These are phyloP conservation scores for Phytopythium delawarense DNA, from an alignment of 352 stramenopile species.

Conservation along the genomic window DNA sequence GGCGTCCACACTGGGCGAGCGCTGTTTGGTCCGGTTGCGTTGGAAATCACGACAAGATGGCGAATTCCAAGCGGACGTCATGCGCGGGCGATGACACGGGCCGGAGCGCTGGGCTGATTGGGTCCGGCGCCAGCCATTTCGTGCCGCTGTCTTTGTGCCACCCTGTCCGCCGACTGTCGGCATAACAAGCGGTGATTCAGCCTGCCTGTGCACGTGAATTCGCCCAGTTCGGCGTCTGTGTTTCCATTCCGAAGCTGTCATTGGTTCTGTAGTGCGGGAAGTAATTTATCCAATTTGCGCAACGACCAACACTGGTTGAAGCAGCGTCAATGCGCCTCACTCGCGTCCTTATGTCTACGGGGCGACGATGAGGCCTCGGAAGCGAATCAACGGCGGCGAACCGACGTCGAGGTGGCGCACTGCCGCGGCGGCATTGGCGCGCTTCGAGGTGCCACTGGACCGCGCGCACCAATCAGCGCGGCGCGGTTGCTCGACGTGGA, in stretches of 20 bases:
- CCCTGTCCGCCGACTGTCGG: background rate
- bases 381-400: background rate
- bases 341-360: background rate
- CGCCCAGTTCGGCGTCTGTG: too few species aligned
- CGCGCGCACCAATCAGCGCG: background rate
- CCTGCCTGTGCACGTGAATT: too few species aligned
- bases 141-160: background rate
- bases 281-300: background rate
- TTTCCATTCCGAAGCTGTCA: too few species aligned
- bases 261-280: background rate
- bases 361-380: background rate
- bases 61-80: background rate
- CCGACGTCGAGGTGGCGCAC: background rate
- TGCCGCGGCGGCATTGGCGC: background rate
- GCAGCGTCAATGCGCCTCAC: background rate
- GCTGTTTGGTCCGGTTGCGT: too few species aligned
- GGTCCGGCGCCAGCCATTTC: background rate
- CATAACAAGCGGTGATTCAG: background rate
- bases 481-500: background rate
- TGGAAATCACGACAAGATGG: background rate
- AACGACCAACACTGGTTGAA: background rate
- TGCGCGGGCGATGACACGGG: background rate
- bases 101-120: background rate
- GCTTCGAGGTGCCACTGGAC: background rate
- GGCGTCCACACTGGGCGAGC: background rate